phyloP scores from a whole-genome alignment of 225 moss, liverwort and hornwort species.

The Thuidium tamariscinum region DNA sequence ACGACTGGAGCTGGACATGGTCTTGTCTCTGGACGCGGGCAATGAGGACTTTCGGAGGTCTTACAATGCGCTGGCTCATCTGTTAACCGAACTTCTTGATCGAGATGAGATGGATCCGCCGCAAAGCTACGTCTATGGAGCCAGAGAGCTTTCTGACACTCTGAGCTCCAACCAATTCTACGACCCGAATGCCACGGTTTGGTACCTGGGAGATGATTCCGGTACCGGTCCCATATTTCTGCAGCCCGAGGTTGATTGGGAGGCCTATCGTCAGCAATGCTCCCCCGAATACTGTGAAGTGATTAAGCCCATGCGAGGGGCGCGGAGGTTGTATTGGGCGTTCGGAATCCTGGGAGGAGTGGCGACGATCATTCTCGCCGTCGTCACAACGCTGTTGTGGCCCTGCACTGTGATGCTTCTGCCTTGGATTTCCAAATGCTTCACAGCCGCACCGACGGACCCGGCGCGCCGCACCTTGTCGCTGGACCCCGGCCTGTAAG shows the following conservation, averaged over 20 bases:
- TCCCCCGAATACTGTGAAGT: not conserved
- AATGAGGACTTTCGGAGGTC: not conserved
- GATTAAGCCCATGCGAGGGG: not conserved
- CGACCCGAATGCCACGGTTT: accelerated
- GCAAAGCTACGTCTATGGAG: no score
- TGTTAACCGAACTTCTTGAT: not conserved
- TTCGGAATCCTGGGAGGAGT: not conserved
- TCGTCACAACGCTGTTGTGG: not conserved
- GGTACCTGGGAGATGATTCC: not conserved
- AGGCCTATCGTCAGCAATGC: not conserved
- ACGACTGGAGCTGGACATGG: not conserved
- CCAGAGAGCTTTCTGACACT: no score
- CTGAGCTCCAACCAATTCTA: no score
- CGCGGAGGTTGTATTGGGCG: not conserved
- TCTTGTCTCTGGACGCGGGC: accelerated
- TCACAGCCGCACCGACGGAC: no score
- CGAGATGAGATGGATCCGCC: not conserved
- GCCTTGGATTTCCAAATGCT: not conserved
- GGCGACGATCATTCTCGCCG: not conserved
- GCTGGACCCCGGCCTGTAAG: no score
- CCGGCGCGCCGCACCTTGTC: no score
- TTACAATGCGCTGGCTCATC: not conserved
- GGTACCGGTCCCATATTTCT: not conserved
- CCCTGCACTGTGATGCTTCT: not conserved
- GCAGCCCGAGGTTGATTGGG: not conserved